Percentiles rank a stretch among this genome's conserved stretches.
Conservation (phyloP, 1,284 basidiomycete species). For the Pseudozyma sp. region DNA sequence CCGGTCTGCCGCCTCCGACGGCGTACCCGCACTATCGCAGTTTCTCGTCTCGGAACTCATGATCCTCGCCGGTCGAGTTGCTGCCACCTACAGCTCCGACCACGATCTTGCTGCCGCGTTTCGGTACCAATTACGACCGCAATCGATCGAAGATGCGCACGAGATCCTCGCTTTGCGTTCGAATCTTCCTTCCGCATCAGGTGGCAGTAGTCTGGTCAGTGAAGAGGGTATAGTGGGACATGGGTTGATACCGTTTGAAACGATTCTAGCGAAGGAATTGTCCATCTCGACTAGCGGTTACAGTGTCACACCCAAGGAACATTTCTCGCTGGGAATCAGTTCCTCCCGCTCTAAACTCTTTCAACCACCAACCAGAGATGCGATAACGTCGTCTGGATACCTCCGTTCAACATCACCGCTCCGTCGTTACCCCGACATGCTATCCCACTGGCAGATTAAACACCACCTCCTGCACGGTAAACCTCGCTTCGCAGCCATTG, state of each 20-base stretch:
- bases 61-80: conserved; percentile 82
- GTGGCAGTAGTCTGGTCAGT: not conserved
- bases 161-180: conserved; percentile 63
- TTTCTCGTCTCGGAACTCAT: conserved; percentile 82
- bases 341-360: conserved; percentile 61
- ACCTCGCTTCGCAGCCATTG: conserved; percentile 7
- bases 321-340: conserved; percentile 79
- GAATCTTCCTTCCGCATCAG: conserved; percentile 50
- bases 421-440: conserved; percentile 84
- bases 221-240: conserved; percentile 17
- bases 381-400: conserved; percentile 72
- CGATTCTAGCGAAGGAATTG: conserved; percentile 24
- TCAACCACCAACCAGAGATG: conserved; percentile 3
- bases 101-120: conserved; percentile 77
- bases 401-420: conserved; percentile 87
- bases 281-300: conserved; percentile 24
- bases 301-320: conserved; percentile 72
- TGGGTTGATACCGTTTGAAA: conserved; percentile 30
- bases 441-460: conserved; percentile 95
- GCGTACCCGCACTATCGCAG: conserved; percentile 15
- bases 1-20: not conserved
- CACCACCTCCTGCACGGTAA: conserved; percentile 72
- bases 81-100: conserved; percentile 79
- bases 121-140: conserved; percentile 72
- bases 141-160: conserved; percentile 39